These are phyloP conservation scores for Geotrichum aggregatum DNA, from an alignment of 1,139 yeast genomes.

Conservation along the genomic window DNA sequence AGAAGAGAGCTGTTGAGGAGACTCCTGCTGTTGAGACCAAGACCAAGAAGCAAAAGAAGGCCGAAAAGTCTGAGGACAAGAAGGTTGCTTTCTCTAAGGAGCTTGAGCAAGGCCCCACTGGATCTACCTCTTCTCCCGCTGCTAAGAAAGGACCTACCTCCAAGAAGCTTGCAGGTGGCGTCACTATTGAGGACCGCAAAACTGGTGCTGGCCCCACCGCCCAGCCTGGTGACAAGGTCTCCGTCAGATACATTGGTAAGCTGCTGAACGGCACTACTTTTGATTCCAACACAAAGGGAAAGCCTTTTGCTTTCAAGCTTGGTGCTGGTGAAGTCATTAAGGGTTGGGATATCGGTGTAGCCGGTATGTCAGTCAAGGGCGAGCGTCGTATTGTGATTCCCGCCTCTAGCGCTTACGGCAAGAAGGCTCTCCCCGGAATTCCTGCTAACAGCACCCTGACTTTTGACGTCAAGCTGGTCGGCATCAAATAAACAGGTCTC, in stretches of 20 bases:
- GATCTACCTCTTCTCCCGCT: slow-evolving; percentile 31
- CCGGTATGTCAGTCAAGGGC: slow-evolving; percentile 98
- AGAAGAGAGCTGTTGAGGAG: slow-evolving; percentile 24
- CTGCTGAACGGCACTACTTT: slow-evolving; percentile 92
- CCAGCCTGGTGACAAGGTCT: slow-evolving; percentile 85
- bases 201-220: slow-evolving; percentile 84
- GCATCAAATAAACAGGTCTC: slow-evolving; percentile 57
- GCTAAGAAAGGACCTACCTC: slow-evolving; percentile 47
- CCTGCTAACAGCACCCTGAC: slow-evolving; percentile 96
- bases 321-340: slow-evolving; percentile 98
- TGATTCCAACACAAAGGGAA: slow-evolving; percentile 95
- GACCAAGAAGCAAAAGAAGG: slow-evolving; percentile 46
- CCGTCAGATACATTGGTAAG: slow-evolving; percentile 97
- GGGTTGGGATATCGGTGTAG: slow-evolving; percentile 97
- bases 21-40: slow-evolving; percentile 26
- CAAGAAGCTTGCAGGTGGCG: slow-evolving; percentile 88
- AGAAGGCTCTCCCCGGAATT: slow-evolving; percentile 89
- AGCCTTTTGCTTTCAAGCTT: slow-evolving; percentile 84
- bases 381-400: slow-evolving; percentile 98
- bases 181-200: slow-evolving; percentile 86
- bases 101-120: slow-evolving; percentile 84
- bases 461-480: slow-evolving; percentile 90
- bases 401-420: slow-evolving; percentile 94
- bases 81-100: slow-evolving; percentile 84
- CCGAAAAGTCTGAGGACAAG: slow-evolving; percentile 45